Evolutionary conservation across 306 rosid genomes (phyloP).

Genomic region (Casuarina glauca): DNA sequence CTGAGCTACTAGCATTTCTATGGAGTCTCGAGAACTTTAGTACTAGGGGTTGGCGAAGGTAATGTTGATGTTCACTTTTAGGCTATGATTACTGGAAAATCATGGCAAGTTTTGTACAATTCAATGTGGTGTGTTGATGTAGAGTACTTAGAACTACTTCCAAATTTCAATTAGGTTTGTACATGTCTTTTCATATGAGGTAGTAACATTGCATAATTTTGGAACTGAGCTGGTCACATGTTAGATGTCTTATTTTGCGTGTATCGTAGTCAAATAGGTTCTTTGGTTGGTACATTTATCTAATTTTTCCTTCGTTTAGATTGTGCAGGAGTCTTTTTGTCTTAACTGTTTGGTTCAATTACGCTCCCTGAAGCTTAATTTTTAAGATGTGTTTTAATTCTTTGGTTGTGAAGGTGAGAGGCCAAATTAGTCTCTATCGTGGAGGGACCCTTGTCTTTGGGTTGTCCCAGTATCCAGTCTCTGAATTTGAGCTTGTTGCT

Average conservation of each 20-base stretch:
- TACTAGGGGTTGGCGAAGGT: not conserved
- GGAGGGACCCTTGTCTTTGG: slow-evolving; percentile 97
- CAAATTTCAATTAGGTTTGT: not conserved
- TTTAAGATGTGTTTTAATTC: slow-evolving; percentile 22
- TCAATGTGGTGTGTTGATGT: not conserved
- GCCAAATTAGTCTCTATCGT: slow-evolving; percentile 80
- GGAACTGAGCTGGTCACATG: not conserved
- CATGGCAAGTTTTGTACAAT: not conserved
- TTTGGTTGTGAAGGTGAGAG: slow-evolving; percentile 81
- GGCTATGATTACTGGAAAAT: not conserved
- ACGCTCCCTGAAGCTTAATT: slow-evolving; percentile 16
- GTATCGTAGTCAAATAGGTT: not conserved
- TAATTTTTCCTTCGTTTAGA: not conserved
- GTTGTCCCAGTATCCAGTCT: slow-evolving; percentile 79
- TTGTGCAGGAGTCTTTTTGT: not conserved
- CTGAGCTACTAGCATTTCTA: not conserved
- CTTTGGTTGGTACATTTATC: not conserved
- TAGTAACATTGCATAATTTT: not conserved
- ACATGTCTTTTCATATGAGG: not conserved
- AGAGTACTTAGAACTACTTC: not conserved
- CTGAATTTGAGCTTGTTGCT: slow-evolving; percentile 97
- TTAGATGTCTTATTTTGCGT: not conserved
- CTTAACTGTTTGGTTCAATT: not conserved
- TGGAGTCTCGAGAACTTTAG: not conserved
- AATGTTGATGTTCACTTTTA: not conserved